phyloP scores from a whole-genome alignment of 495 filamentous ascomycete genomes.

The Penicillium silybi region DNA sequence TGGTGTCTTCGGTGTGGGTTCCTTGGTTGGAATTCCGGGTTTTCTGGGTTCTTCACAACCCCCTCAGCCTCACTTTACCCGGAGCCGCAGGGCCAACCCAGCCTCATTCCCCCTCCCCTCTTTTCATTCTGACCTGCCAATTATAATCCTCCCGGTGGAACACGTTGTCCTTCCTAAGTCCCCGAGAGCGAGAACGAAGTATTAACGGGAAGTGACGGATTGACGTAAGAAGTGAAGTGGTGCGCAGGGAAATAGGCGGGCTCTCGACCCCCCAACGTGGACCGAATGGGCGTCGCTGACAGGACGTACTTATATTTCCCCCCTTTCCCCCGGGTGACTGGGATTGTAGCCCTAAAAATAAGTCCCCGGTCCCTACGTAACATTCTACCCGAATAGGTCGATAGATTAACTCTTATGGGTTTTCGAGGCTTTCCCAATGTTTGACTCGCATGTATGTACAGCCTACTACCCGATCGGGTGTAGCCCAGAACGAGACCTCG shows the following conservation, averaged over 20 bases:
- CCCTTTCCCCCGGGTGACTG: too few species aligned
- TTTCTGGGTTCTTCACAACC: slow-evolving; percentile 9
- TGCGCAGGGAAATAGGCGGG: slow-evolving; percentile 3
- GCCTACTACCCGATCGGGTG: not conserved
- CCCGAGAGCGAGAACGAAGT: not conserved
- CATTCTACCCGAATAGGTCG: too few species aligned
- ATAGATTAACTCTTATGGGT: not conserved
- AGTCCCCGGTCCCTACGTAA: not conserved
- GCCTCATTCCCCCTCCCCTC: slow-evolving; percentile 17
- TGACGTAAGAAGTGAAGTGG: slow-evolving; percentile 12
- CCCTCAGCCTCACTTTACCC: slow-evolving; percentile 26
- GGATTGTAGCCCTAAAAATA: not conserved
- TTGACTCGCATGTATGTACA: not conserved
- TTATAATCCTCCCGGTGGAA: not conserved
- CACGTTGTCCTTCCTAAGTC: not conserved
- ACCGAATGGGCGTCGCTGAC: slow-evolving; percentile 17
- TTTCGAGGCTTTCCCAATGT: too few species aligned
- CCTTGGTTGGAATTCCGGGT: not conserved
- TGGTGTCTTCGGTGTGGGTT: not conserved
- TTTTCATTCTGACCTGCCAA: not conserved
- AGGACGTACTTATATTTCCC: not conserved
- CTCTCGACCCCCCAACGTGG: slow-evolving; percentile 5
- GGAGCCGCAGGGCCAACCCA: slow-evolving; percentile 26
- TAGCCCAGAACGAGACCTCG: too few species aligned
- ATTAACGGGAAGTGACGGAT: slow-evolving; percentile 2